phyloP scores from a whole-genome alignment of 805 yeast species.

The Candida maesae region DNA sequence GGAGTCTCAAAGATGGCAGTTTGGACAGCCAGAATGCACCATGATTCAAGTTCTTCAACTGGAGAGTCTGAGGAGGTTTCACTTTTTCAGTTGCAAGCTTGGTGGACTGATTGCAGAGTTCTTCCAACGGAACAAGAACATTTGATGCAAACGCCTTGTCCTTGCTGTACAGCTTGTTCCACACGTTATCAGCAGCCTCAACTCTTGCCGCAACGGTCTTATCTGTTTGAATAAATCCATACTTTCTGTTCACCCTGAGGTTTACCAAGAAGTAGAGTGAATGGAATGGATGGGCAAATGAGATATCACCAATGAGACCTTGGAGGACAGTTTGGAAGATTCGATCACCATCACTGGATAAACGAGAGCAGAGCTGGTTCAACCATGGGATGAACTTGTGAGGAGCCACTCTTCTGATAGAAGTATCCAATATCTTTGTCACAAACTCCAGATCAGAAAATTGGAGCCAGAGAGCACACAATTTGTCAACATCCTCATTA shows the following conservation, averaged over 20 bases:
- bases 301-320: constrained; percentile 42
- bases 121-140: constrained; percentile 42
- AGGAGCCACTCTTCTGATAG: constrained; percentile 45
- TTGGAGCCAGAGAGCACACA: constrained; percentile 82
- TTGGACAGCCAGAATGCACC: constrained; percentile 57
- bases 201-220: constrained; percentile 41
- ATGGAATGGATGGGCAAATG: constrained; percentile 67
- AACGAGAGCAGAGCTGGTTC: constrained; percentile 72
- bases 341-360: constrained; percentile 41
- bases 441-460: constrained; percentile 43
- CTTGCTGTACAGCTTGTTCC: constrained; percentile 35
- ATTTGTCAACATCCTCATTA: constrained; percentile 63
- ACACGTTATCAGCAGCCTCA: constrained; percentile 48
- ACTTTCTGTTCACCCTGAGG: constrained; percentile 42
- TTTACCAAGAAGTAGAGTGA: constrained; percentile 61
- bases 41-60: constrained; percentile 32
- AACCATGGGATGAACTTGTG: constrained; percentile 74
- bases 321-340: constrained; percentile 55
- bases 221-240: constrained; percentile 32
- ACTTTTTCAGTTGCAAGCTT: constrained; percentile 46
- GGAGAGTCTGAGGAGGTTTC: constrained; percentile 22
- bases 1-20: constrained; percentile 45
- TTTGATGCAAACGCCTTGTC: constrained; percentile 26
- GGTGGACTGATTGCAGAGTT: constrained; percentile 48
- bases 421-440: constrained; percentile 37